Evolutionary conservation across 139 green algal species (phyloP).

Genomic region (Tetraselmis chui): DNA sequence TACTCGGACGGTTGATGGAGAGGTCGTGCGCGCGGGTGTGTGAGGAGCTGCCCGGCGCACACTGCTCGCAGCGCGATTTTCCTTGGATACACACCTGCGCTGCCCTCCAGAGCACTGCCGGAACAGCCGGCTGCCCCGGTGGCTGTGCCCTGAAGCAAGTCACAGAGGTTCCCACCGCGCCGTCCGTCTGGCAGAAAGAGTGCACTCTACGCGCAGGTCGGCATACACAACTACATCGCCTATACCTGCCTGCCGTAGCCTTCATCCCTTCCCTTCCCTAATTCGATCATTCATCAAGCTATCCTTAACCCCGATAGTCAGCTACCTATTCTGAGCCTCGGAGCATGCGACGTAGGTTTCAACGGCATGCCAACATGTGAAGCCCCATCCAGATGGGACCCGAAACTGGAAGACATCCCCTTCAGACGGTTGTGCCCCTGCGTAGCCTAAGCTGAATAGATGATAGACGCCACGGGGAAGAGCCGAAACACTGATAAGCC

Average conservation of each 20-base stretch:
- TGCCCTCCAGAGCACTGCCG: background rate
- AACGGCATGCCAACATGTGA: background rate
- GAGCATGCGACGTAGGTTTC: too few relatives aligned
- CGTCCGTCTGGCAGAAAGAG: background rate
- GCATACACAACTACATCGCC: too few relatives aligned
- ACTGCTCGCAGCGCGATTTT: background rate
- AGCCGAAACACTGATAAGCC: too few relatives aligned
- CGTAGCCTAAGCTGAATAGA: background rate
- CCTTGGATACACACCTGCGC: background rate
- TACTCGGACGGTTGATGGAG: background rate
- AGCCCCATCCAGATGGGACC: background rate
- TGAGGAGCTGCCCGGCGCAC: background rate
- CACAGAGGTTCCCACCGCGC: background rate
- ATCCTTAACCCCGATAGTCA: too few relatives aligned
- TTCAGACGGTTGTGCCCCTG: background rate
- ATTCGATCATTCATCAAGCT: too few relatives aligned
- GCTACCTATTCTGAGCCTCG: too few relatives aligned
- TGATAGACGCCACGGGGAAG: too few relatives aligned
- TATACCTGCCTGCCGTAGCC: too few relatives aligned
- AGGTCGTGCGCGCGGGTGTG: background rate
- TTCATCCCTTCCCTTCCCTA: too few relatives aligned
- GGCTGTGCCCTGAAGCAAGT: background rate
- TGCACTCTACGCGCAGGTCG: background rate
- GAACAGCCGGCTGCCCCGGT: background rate
- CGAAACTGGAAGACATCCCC: background rate